Evolutionary conservation across 495 filamentous ascomycete species (phyloP), one percentile per base, ranked within the genome.

Genomic region (Neurospora sp.): DNA sequence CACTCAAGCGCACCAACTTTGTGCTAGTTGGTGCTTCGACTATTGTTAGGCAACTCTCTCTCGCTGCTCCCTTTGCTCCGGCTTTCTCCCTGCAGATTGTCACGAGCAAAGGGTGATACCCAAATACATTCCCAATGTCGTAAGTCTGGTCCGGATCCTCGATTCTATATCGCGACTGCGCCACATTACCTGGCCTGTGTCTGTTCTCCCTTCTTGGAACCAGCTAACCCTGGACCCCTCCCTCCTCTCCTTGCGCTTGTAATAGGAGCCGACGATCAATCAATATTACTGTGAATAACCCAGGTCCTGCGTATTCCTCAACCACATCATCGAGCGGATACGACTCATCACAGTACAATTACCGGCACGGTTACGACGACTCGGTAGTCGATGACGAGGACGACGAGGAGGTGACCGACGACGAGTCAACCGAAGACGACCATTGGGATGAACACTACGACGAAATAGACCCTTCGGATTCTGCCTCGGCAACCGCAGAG

Each of bases 391-490:
- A 89, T 76, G 88, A 88, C 78, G 84, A 85, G 73, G 83, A 82
- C 41, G 79, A 82, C 37, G 82, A 85, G 38, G 82, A 80, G 6
- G 53, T 65, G 53, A 65, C 53, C 14, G 53, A 65, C 38, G 75
- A 83, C 48, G 78, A 84, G 22, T 80, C 83, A 53, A 89, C 91
- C 74, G 92, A 94, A 12, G 73, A 75, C 6, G 74, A 81, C 31
- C 77, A 79, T 59, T 84, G 85, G 75, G 84, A 74, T 35, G 73
- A 80, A 27, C 76, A 82, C 18, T 81, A 82, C 72, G 90, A 90
- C 77, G 92, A 94, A 76, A 82, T 96, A 76, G 89, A 91, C 70
- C 91, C 92, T 31, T 92, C 90, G 42, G 93, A 96, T 83, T 94
- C 93, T n/a, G 93, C 93, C 38, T 95, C 89, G 79, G 70, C 85